phyloP scores from a whole-genome alignment of 805 yeast genomes.

The Wickerhamomyces subpelliculosus region DNA sequence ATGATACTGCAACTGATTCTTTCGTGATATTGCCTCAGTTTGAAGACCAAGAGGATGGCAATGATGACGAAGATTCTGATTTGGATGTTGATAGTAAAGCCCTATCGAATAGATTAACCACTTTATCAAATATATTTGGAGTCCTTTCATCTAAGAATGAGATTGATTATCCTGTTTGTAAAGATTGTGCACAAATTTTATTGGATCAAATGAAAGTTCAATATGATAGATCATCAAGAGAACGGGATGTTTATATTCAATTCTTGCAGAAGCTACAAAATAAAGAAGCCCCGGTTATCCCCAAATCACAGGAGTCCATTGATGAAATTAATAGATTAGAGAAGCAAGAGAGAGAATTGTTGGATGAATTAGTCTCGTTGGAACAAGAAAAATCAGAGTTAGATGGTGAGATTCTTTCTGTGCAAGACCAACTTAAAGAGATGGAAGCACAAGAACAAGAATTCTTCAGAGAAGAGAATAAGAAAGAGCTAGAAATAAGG shows the following conservation, averaged over 20 bases:
- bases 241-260: constrained; percentile 69
- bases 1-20: constrained; percentile 15
- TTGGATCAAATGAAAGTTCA: constrained; percentile 58
- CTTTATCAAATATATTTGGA: constrained; percentile 61
- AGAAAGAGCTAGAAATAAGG: constrained; percentile 44
- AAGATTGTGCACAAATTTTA: constrained; percentile 70
- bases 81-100: constrained; percentile 27
- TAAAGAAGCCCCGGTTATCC: constrained; percentile 37
- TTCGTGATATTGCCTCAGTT: constrained; percentile 23
- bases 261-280: constrained; percentile 65
- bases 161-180: constrained; percentile 81
- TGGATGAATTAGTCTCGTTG: constrained; percentile 39
- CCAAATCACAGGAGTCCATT: constrained; percentile 17
- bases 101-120: constrained; percentile 42
- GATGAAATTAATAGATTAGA: constrained; percentile 16
- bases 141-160: constrained; percentile 66
- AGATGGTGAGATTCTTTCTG: constrained; percentile 17
- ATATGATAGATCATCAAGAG: constrained; percentile 67
- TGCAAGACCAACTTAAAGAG: constrained; percentile 41
- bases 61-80: constrained; percentile 18
- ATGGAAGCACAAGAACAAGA: constrained; percentile 43
- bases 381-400: constrained; percentile 29
- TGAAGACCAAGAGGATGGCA: constrained; percentile 9
- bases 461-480: constrained; percentile 44
- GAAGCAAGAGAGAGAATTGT: constrained; percentile 37